Evolutionary conservation across 2,329 filamentous ascomycete genomes (phyloP), one percentile per base, ranked within the genome.

Genomic region (Pseudovirgaria hyperparasitica): DNA sequence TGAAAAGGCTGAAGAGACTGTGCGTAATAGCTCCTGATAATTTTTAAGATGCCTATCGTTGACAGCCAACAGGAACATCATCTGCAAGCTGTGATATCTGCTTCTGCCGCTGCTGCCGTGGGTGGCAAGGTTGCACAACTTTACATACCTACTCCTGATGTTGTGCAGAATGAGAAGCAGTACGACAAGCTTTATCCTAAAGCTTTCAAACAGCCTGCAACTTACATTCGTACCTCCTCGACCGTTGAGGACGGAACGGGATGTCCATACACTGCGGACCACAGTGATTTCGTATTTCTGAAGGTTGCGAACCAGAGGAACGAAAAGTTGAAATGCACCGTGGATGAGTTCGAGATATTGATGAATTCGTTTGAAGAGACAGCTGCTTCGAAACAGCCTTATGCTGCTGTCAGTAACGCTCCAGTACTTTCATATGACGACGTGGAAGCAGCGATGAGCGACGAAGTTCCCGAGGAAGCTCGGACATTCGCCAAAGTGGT

Each of bases 141-240:
- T 33, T 73, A 72, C 51, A 79, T 79, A 39, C 74, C 74, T 19
- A 78, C 73, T 22, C 74, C 72, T 34, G 72, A 77, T 44, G 72
- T 71, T 36, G 60, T 69, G 38, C 57, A 63, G 44, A 70, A 68
- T 54, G 63, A 60, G 38, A 63, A 87, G 56, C 72, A 82, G 57
- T 98, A 94, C 76, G 82, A 92, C 56, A 72, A 78, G 45, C 70
- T 94, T 43, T 96, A 96, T 52, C 72, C 78, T 26, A 73, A 71
- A 38, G 63, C 65, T 31, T 94, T 87, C 58, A 70, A 76, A 45
- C 79, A 92, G 54, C 85, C 90, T 27, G 75, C 77, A 35, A 90
- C 86, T 35, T 96, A 96, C 58, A 93, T 98, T 52, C 84, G 87
- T 39, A 96, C 92, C 61, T 96, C 90, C 38, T 87, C 92, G 40